phyloP scores from a whole-genome alignment of 2,329 filamentous ascomycete genomes.

The Trichothecium roseum region DNA sequence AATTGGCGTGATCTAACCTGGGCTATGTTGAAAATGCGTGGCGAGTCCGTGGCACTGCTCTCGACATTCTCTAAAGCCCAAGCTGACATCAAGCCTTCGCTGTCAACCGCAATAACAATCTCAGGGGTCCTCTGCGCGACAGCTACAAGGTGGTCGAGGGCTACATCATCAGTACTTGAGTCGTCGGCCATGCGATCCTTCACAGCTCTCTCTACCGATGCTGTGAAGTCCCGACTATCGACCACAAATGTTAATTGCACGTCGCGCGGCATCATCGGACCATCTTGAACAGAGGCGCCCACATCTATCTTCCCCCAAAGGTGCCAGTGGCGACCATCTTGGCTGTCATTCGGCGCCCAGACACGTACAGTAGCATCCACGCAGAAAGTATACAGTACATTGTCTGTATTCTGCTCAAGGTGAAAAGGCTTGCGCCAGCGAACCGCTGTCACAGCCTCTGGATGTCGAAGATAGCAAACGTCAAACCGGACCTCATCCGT shows the following conservation, averaged over 20 bases:
- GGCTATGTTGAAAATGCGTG: constrained; percentile 75
- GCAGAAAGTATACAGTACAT: constrained; percentile 84
- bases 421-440: constrained; percentile 79
- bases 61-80: constrained; percentile 88
- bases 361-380: constrained; percentile 70
- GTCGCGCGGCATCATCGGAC: constrained; percentile 8
- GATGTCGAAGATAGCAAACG: constrained; percentile 81
- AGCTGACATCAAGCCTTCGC: constrained; percentile 75
- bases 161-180: constrained; percentile 54
- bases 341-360: constrained; percentile 69
- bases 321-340: constrained; percentile 60
- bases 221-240: constrained; percentile 68
- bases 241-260: constrained; percentile 58
- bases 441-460: constrained; percentile 65
- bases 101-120: constrained; percentile 76
- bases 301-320: constrained; percentile 78
- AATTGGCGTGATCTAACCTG: constrained; percentile 56
- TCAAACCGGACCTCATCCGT: constrained; percentile 79
- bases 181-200: constrained; percentile 44
- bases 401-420: constrained; percentile 67
- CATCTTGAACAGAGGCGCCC: constrained; percentile 52
- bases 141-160: constrained; percentile 75
- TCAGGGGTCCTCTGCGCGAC: constrained; percentile 80
- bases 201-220: constrained; percentile 67
- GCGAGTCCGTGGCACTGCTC: constrained; percentile 52